Percentiles rank a stretch among this genome's conserved stretches.
These are phyloP conservation scores for Coccomyxa sp. DNA, from an alignment of 139 green algal species.

Conservation along the genomic window DNA sequence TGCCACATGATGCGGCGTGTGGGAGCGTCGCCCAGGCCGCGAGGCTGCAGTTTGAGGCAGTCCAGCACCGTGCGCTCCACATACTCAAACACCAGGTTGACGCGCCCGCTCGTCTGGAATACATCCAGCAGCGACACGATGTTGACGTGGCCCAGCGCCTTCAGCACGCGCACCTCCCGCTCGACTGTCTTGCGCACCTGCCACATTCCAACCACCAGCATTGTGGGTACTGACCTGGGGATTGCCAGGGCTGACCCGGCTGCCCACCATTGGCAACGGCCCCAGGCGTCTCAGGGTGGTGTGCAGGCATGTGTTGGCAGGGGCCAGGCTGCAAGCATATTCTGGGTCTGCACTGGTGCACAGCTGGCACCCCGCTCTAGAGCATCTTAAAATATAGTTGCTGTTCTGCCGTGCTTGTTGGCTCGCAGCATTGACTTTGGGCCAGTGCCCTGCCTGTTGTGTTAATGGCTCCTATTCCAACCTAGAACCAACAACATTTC, in stretches of 20 bases:
- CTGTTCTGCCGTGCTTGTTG: not conserved
- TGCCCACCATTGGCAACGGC: too few relatives aligned
- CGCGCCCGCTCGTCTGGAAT: slow-evolving; percentile 73
- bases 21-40: slow-evolving; percentile 1
- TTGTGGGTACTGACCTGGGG: not conserved
- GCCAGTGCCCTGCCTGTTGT: not conserved
- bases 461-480: too few relatives aligned
- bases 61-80: slow-evolving; percentile 75
- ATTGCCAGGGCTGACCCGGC: too few relatives aligned
- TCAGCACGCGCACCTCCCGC: slow-evolving; percentile 82
- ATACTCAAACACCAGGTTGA: slow-evolving; percentile 94
- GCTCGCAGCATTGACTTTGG: not conserved
- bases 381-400: not conserved
- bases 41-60: not conserved
- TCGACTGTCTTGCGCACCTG: slow-evolving; percentile 73
- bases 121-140: slow-evolving; percentile 87
- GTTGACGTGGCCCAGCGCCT: slow-evolving; percentile 59
- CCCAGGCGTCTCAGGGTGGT: not conserved
- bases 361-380: too few relatives aligned
- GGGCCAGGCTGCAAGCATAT: not conserved
- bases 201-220: not conserved
- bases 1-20: slow-evolving; percentile 67
- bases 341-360: too few relatives aligned
- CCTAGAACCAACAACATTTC: too few relatives aligned
- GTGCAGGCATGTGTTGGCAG: not conserved